A percentile compares a stretch with the other conserved stretches of the same genome.
Conservation (phyloP, 2,329 filamentous ascomycete species). For the Scortechinia acanthostroma region DNA sequence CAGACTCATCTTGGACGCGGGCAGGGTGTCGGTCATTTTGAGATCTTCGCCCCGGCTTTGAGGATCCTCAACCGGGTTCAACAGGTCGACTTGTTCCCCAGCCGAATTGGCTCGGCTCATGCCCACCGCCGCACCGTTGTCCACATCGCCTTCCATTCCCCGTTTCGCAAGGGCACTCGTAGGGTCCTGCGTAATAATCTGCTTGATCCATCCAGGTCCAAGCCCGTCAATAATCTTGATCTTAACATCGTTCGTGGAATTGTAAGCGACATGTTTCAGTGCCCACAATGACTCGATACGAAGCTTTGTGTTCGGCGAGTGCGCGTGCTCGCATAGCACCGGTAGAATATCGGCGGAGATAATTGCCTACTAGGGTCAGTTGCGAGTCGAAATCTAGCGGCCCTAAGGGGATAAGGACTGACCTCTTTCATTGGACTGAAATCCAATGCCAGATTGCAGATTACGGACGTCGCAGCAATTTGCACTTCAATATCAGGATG, state of each 20-base stretch:
- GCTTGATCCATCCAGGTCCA: slow-evolving; percentile 72
- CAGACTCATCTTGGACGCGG: slow-evolving; percentile 9
- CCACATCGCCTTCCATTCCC: slow-evolving; percentile 38
- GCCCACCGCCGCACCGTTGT: slow-evolving; percentile 13
- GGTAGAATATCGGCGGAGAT: slow-evolving; percentile 68
- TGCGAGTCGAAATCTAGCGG: slow-evolving; percentile 10
- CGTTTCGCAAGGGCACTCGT: slow-evolving; percentile 16
- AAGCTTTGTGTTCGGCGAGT: slow-evolving; percentile 71
- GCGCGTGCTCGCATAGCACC: slow-evolving; percentile 76
- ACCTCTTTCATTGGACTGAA: slow-evolving; percentile 88
- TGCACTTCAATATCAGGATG: slow-evolving; percentile 74
- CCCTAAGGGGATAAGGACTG: slow-evolving; percentile 20
- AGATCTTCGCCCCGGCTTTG: slow-evolving; percentile 34
- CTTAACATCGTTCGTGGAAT: slow-evolving; percentile 65
- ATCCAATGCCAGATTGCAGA: slow-evolving; percentile 80
- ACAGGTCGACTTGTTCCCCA: slow-evolving; percentile 9
- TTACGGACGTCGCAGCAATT: slow-evolving; percentile 75
- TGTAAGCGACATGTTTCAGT: slow-evolving; percentile 79
- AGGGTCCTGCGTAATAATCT: slow-evolving; percentile 60
- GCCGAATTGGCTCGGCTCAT: slow-evolving; percentile 3
- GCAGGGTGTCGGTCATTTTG: not conserved
- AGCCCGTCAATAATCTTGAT: slow-evolving; percentile 72
- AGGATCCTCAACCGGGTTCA: slow-evolving; percentile 35
- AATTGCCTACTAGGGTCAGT: slow-evolving; percentile 44
- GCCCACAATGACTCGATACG: slow-evolving; percentile 86